These are phyloP conservation scores for Saccharata proteae DNA, from an alignment of 2,329 filamentous ascomycete species.

Conservation along the genomic window DNA sequence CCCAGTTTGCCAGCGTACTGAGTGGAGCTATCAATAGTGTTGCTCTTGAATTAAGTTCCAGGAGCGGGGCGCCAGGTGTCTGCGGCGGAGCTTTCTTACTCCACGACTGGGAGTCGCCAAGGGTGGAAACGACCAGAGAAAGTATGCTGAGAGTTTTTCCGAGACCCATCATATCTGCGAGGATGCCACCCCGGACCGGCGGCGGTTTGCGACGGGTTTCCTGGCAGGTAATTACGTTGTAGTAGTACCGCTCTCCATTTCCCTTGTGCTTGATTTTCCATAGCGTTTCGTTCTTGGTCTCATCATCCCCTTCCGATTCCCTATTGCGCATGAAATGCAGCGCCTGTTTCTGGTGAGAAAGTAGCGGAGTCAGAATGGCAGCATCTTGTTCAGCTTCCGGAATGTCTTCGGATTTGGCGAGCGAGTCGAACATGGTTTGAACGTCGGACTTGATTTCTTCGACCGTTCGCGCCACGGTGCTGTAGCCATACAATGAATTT, in stretches of 20 bases:
- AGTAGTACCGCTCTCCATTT: constrained; percentile 51
- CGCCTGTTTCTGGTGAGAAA: constrained; percentile 82
- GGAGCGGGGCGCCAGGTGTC: constrained; percentile 21
- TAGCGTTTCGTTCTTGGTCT: constrained; percentile 56
- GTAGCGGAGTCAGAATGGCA: constrained; percentile 53
- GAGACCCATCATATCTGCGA: constrained; percentile 41
- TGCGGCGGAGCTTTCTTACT: constrained; percentile 34
- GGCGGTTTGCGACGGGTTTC: constrained; percentile 21
- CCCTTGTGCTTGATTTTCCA: constrained; percentile 55
- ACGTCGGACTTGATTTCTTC: constrained; percentile 84
- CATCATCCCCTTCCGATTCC: constrained; percentile 51
- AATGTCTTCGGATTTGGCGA: constrained; percentile 63
- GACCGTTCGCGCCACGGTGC: constrained; percentile 45
- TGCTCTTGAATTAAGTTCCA: constrained; percentile 52
- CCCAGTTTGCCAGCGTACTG: constrained; percentile 89
- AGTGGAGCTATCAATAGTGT: constrained; percentile 83
- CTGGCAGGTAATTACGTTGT: constrained; percentile 71
- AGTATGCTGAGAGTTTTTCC: constrained; percentile 62
- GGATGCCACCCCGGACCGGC: constrained; percentile 31
- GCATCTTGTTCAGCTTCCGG: constrained; percentile 57
- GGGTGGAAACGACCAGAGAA: constrained; percentile 55
- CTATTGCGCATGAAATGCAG: constrained; percentile 74
- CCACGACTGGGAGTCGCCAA: constrained; percentile 53
- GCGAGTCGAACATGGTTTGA: constrained; percentile 74
- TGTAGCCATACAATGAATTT: constrained; percentile 15